phyloP scores from a whole-genome alignment of 495 filamentous ascomycete species.

The Penicillium atrosanguineum region DNA sequence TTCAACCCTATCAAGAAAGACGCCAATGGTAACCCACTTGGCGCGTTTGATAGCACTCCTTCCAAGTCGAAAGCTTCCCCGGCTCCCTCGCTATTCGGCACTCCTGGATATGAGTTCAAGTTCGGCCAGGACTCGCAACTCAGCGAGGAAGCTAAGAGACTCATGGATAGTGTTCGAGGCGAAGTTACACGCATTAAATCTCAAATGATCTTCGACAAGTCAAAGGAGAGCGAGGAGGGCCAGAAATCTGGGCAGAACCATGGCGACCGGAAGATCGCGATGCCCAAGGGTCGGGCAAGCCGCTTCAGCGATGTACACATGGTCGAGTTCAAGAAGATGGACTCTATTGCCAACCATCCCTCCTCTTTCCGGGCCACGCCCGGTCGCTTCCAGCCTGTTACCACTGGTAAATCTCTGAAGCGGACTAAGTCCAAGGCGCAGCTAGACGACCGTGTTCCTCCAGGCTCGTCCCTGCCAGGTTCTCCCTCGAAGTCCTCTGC shows the following conservation, averaged over 20 bases:
- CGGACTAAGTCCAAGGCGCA: conserved; percentile 72
- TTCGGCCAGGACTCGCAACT: conserved; percentile 62
- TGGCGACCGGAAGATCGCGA: conserved; percentile 67
- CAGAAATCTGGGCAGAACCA: conserved; percentile 32
- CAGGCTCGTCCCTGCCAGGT: conserved; percentile 31
- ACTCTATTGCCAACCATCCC: conserved; percentile 83
- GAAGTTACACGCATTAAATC: conserved; percentile 67
- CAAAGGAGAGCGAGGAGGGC: conserved; percentile 38
- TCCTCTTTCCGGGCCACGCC: conserved; percentile 70
- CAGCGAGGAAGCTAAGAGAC: conserved; percentile 66
- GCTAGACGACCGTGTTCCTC: conserved; percentile 55
- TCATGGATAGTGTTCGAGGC: conserved; percentile 74
- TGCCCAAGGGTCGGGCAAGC: conserved; percentile 70
- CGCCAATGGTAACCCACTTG: conserved; percentile 35
- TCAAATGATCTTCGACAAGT: conserved; percentile 56
- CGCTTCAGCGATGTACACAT: conserved; percentile 82
- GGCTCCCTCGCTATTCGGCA: conserved; percentile 41
- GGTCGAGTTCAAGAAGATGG: conserved; percentile 93
- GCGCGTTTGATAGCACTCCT: conserved; percentile 36
- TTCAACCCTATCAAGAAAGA: conserved; percentile 61
- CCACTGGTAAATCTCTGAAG: conserved; percentile 55
- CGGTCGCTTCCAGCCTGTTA: conserved; percentile 53
- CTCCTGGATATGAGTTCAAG: conserved; percentile 73
- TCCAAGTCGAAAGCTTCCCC: conserved; percentile 42
- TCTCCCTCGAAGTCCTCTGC: conserved; percentile 38